Evolutionary conservation across 768 basidiomycete species (phyloP).

Genomic region (Suillus brevipes): DNA sequence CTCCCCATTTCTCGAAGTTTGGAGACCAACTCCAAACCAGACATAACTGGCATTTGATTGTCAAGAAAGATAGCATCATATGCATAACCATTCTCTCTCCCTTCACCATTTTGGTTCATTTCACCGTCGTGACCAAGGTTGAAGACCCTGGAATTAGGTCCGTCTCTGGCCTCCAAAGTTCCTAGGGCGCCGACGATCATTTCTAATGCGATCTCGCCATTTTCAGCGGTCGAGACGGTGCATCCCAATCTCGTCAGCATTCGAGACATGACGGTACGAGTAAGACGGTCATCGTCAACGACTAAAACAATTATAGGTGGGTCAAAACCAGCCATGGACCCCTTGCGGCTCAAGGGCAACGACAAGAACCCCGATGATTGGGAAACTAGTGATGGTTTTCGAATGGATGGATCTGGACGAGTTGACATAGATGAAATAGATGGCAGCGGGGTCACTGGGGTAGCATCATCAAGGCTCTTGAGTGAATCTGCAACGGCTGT

Average conservation of each 20-base stretch:
- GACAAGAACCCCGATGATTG: conserved; percentile 8
- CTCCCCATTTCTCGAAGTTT: conserved; percentile 66
- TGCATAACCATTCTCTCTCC: conserved; percentile 3
- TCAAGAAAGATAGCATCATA: conserved; percentile 56
- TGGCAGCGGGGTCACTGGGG: conserved; percentile 1
- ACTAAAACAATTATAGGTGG: conserved; percentile 66
- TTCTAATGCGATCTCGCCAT: conserved; percentile 76
- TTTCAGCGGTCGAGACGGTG: conserved; percentile 76
- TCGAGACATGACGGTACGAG: conserved; percentile 78
- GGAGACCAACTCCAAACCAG: conserved; percentile 66
- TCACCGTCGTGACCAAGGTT: neutral
- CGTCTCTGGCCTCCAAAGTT: conserved; percentile 5
- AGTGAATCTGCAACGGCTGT: conserved; percentile 10
- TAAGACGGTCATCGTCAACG: conserved; percentile 82
- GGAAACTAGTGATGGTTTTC: conserved; percentile 3
- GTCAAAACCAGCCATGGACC: conserved; percentile 37
- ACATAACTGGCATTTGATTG: conserved; percentile 85
- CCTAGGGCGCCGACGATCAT: conserved; percentile 52
- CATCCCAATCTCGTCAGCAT: conserved; percentile 80
- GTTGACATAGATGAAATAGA: conserved; percentile 10
- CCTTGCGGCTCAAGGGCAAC: conserved; percentile 15
- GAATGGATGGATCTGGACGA: conserved; percentile 2
- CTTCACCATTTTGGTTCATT: neutral
- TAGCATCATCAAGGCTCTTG: conserved; percentile 1
- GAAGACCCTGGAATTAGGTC: conserved; percentile 16